These are phyloP conservation scores for Leucosporidium scottii DNA, from an alignment of 768 basidiomycete species.

Conservation along the genomic window DNA sequence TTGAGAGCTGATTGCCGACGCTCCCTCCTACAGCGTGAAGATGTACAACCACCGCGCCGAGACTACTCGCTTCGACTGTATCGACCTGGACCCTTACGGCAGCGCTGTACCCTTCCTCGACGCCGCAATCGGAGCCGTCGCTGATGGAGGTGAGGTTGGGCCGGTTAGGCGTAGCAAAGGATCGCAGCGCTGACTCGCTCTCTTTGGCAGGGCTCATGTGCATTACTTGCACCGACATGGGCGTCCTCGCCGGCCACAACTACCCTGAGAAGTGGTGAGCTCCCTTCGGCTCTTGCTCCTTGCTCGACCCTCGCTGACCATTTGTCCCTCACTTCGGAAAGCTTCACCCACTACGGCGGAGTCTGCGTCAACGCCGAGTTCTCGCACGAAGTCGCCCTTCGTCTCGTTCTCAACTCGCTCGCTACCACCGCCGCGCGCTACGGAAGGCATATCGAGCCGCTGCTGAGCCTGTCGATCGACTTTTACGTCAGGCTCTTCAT, in stretches of 20 bases:
- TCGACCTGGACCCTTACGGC: conserved; percentile 98
- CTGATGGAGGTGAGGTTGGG: conserved; percentile 65
- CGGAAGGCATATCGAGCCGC: conserved; percentile 76
- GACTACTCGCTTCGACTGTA: conserved; percentile 70
- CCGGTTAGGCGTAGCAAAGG: too few species aligned
- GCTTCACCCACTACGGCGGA: conserved; percentile 93
- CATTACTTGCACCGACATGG: conserved; percentile 92
- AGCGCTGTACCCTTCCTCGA: conserved; percentile 97
- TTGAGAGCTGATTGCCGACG: not conserved
- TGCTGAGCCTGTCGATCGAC: conserved; percentile 87
- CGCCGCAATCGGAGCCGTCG: conserved; percentile 77
- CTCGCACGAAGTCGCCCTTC: conserved; percentile 85
- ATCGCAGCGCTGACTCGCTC: too few species aligned
- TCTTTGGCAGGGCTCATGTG: conserved; percentile 65
- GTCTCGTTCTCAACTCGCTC: conserved; percentile 78
- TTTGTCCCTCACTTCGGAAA: conserved; percentile 38
- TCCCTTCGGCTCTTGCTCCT: not conserved
- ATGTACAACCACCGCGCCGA: conserved; percentile 84
- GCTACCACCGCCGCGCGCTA: conserved; percentile 84
- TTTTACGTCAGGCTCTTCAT: conserved; percentile 94
- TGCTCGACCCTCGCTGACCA: not conserved
- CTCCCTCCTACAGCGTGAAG: conserved; percentile 52
- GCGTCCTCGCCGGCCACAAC: conserved; percentile 86
- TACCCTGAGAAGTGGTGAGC: conserved; percentile 92
- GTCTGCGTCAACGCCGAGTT: conserved; percentile 85